These are phyloP conservation scores for Amphirosellinia nigrospora DNA, from an alignment of 495 filamentous ascomycete genomes.

Conservation along the genomic window DNA sequence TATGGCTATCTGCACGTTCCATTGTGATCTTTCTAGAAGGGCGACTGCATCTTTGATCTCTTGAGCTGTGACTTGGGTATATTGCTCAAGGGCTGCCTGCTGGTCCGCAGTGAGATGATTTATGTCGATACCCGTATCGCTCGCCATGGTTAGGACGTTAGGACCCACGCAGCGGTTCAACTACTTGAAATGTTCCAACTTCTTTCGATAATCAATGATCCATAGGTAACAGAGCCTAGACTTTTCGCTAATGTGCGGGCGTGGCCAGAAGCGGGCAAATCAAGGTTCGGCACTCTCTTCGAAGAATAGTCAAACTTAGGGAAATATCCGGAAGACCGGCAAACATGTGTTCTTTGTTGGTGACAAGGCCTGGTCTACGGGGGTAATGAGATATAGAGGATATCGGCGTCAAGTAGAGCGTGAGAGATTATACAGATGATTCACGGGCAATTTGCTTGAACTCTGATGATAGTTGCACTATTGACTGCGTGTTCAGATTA, in stretches of 20 bases:
- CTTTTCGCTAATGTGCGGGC: not conserved
- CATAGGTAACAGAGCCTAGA: not conserved
- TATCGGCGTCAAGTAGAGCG: not conserved
- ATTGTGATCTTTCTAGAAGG: constrained; percentile 82
- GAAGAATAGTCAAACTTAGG: not conserved
- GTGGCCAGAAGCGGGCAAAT: not conserved
- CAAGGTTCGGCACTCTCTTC: not conserved
- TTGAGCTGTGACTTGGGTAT: constrained; percentile 86
- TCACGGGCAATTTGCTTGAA: not conserved
- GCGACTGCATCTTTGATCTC: constrained; percentile 78
- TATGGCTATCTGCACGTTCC: constrained; percentile 97
- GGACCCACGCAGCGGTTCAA: not conserved
- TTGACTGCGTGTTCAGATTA: constrained; percentile 20
- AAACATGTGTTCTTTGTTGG: not conserved
- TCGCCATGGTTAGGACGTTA: constrained; percentile 41
- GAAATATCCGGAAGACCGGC: not conserved
- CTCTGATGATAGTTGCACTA: constrained; percentile 4
- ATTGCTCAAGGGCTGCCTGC: constrained; percentile 83
- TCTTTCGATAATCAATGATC: not conserved
- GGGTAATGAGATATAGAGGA: not conserved
- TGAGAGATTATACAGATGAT: too few species aligned
- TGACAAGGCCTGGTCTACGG: not conserved
- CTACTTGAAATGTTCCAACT: not conserved
- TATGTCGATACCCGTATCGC: constrained; percentile 61
- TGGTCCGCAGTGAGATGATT: constrained; percentile 74